phyloP scores from a whole-genome alignment of 2,329 filamentous ascomycete genomes.

The Aspergillus aculeatinus region DNA sequence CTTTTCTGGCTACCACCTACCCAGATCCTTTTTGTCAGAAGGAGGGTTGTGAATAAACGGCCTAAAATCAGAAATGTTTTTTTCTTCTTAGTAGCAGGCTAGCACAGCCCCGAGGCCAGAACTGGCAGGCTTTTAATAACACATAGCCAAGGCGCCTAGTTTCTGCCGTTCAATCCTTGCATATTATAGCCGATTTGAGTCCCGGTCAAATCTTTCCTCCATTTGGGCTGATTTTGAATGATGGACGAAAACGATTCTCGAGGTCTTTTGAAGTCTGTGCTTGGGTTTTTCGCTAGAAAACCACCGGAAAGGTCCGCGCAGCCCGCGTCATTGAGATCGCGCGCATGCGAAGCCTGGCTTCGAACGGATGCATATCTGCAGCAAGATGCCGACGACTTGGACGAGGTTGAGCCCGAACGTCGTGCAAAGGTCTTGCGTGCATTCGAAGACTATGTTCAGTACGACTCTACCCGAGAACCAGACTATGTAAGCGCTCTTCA shows the following conservation, averaged over 20 bases:
- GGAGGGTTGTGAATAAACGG: neutral
- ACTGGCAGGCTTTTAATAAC: neutral
- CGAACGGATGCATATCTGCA: slow-evolving; percentile 28
- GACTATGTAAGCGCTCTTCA: slow-evolving; percentile 22
- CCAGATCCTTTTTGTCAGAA: neutral
- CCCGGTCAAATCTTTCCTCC: neutral
- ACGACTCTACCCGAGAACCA: slow-evolving; percentile 24
- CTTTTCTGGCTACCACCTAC: neutral
- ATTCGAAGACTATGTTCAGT: slow-evolving; percentile 24
- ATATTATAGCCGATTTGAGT: neutral
- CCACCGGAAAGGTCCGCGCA: slow-evolving; percentile 20
- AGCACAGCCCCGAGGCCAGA: neutral
- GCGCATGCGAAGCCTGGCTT: slow-evolving; percentile 25
- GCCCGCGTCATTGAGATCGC: slow-evolving; percentile 21
- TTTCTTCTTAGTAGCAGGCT: neutral
- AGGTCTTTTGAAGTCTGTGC: slow-evolving; percentile 16
- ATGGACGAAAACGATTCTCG: slow-evolving; percentile 11
- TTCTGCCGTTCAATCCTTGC: slow-evolving; percentile 1
- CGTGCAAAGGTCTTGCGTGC: slow-evolving; percentile 20
- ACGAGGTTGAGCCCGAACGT: slow-evolving; percentile 22
- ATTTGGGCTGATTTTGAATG: neutral
- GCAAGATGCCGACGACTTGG: slow-evolving; percentile 19
- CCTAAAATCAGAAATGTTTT: neutral
- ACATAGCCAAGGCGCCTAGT: neutral
- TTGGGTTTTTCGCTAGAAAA: slow-evolving; percentile 26